These are phyloP conservation scores for Pinus tabuliformis DNA, from an alignment of 75 land plant genomes.

Conservation along the genomic window DNA sequence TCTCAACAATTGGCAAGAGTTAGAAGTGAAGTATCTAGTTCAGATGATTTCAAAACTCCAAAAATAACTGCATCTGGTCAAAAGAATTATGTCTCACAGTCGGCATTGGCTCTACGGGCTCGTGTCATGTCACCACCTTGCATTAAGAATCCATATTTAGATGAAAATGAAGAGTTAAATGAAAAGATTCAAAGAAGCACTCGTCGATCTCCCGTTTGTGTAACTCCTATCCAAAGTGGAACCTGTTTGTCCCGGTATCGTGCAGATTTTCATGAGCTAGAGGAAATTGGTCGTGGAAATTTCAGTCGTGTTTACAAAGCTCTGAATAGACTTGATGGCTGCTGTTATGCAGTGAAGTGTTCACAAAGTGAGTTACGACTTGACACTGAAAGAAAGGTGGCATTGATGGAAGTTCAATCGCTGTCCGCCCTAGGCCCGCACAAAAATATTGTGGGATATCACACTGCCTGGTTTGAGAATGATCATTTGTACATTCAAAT, in stretches of 20 bases:
- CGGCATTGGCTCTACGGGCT: slow-evolving; percentile 66
- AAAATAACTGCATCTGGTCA: slow-evolving; percentile 1
- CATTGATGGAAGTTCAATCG: slow-evolving; percentile 95
- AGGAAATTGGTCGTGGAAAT: slow-evolving; percentile 87
- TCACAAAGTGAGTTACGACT: slow-evolving; percentile 53
- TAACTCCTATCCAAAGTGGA: slow-evolving; percentile 35
- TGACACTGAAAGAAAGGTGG: slow-evolving; percentile 72
- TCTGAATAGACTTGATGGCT: slow-evolving; percentile 91
- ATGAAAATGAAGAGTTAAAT: slow-evolving; percentile 21
- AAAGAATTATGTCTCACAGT: slow-evolving; percentile 62
- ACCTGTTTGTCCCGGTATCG: slow-evolving; percentile 73
- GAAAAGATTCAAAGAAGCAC: slow-evolving; percentile 41
- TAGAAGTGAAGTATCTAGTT: slow-evolving; percentile 10
- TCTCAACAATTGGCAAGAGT: slow-evolving; percentile 15
- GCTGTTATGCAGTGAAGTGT: slow-evolving; percentile 91
- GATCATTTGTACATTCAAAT: slow-evolving; percentile 92
- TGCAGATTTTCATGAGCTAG: slow-evolving; percentile 92
- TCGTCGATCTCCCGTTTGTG: slow-evolving; percentile 25
- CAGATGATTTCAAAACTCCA: slow-evolving; percentile 10
- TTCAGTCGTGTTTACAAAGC: slow-evolving; percentile 90
- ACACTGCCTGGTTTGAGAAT: slow-evolving; percentile 95
- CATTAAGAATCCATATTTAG: slow-evolving; percentile 60
- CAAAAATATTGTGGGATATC: slow-evolving; percentile 84
- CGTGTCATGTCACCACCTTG: slow-evolving; percentile 83
- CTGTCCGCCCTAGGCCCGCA: slow-evolving; percentile 92